phyloP scores from a whole-genome alignment of 768 basidiomycete species.

The Trametes sanguinea region DNA sequence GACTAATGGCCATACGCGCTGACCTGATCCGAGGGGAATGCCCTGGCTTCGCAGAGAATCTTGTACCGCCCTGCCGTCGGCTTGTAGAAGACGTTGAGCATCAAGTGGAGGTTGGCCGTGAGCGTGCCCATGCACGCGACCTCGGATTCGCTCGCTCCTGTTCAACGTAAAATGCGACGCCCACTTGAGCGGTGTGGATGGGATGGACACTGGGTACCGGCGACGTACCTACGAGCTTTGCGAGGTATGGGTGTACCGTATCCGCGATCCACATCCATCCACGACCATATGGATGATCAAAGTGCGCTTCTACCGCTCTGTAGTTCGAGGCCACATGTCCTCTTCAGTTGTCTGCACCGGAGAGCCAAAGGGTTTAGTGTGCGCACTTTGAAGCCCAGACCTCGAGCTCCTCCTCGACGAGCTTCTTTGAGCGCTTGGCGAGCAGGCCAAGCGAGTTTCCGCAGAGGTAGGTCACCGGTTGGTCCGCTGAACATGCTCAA shows the following conservation, averaged over 20 bases:
- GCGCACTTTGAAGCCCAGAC: slow-evolving; percentile 78
- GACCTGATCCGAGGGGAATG: slow-evolving; percentile 97
- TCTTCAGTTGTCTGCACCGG: not conserved
- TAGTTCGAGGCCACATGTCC: not conserved
- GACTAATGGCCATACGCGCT: slow-evolving; percentile 27
- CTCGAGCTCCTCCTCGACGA: slow-evolving; percentile 80
- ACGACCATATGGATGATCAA: slow-evolving; percentile 80
- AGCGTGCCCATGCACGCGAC: slow-evolving; percentile 95
- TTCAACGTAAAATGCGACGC: not conserved
- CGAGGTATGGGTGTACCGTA: slow-evolving; percentile 70
- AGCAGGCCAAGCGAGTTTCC: slow-evolving; percentile 93
- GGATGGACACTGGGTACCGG: no score
- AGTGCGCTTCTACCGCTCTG: slow-evolving; percentile 89
- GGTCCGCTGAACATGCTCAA: slow-evolving; percentile 22
- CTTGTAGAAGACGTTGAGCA: slow-evolving; percentile 93
- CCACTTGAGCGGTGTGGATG: no score
- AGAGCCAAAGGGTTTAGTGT: not conserved
- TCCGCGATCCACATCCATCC: slow-evolving; percentile 83
- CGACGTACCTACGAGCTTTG: slow-evolving; percentile 76
- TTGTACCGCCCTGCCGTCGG: slow-evolving; percentile 85
- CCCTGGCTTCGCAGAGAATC: slow-evolving; percentile 91
- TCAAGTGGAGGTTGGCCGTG: slow-evolving; percentile 93
- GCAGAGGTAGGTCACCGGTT: slow-evolving; percentile 79
- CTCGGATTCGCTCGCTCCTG: slow-evolving; percentile 86
- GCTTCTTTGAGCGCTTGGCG: slow-evolving; percentile 67